Conservation (phyloP, 225 moss, liverwort and hornwort genomes). For the Straminergon stramineum region DNA sequence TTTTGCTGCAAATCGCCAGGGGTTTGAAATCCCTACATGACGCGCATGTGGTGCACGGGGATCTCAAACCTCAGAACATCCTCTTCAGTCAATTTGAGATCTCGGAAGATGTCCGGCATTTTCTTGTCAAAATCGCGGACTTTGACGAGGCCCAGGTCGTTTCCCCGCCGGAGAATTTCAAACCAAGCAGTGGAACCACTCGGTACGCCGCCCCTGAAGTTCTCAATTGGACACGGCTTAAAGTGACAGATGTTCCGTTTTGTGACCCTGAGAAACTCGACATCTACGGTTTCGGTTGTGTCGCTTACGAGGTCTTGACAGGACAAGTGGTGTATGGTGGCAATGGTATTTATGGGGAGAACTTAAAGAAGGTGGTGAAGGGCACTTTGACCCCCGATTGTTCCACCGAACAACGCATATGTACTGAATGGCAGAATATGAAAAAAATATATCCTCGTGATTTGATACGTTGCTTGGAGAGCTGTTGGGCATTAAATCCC, state of each 20-base stretch:
- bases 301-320: constrained; percentile 14
- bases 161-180: neutral
- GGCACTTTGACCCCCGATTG: neutral
- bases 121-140: neutral
- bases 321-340: neutral
- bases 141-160: neutral
- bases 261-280: neutral
- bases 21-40: neutral
- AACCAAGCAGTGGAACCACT: neutral
- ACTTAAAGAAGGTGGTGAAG: fast-evolving
- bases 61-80: constrained; percentile 6
- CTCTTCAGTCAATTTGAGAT: neutral
- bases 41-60: neutral
- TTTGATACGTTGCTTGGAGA: neutral
- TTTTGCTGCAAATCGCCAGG: neutral
- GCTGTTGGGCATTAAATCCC: neutral
- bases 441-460: neutral
- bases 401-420: neutral
- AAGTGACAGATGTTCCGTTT: neutral
- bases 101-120: neutral
- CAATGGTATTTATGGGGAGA: fast-evolving
- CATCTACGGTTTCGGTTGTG: constrained; percentile 6
- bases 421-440: neutral
- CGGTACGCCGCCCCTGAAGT: neutral
- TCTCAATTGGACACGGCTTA: neutral